A percentile compares a stretch with the other conserved stretches of the same genome.
These are phyloP conservation scores for Lodderomyces jiufengensis DNA, from an alignment of 1,139 yeast genomes.

Conservation along the genomic window DNA sequence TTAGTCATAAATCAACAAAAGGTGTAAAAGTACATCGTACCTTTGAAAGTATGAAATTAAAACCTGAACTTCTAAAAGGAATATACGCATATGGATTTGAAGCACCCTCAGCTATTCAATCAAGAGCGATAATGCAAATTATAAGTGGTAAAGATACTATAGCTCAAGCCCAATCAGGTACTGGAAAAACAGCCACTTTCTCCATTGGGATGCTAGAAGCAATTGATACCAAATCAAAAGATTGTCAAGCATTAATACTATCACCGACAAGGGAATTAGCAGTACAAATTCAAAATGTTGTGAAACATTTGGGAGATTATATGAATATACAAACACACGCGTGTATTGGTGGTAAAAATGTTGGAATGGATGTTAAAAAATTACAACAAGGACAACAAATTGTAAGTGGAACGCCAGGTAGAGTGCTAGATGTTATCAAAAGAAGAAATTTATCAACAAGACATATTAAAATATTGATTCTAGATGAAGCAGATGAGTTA, in stretches of 20 bases:
- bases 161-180: slow-evolving; percentile 98
- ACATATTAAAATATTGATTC: slow-evolving; percentile 71
- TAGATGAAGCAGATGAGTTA: slow-evolving; percentile 95
- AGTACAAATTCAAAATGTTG: slow-evolving; percentile 80
- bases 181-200: slow-evolving; percentile 97
- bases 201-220: slow-evolving; percentile 87
- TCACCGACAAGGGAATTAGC: slow-evolving; percentile 98
- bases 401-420: slow-evolving; percentile 97
- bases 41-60: slow-evolving; percentile 76
- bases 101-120: slow-evolving; percentile 92
- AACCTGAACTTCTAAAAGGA: slow-evolving; percentile 67
- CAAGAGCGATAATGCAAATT: slow-evolving; percentile 90
- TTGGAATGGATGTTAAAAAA: slow-evolving; percentile 74
- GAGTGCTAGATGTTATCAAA: slow-evolving; percentile 84
- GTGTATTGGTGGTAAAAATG: slow-evolving; percentile 88
- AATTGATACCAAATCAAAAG: slow-evolving; percentile 62
- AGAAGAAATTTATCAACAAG: slow-evolving; percentile 67
- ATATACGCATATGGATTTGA: slow-evolving; percentile 91
- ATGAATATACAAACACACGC: slow-evolving; percentile 85
- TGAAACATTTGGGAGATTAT: slow-evolving; percentile 79
- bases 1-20: slow-evolving; percentile 51
- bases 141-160: slow-evolving; percentile 88
- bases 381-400: slow-evolving; percentile 79
- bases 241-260: slow-evolving; percentile 77
- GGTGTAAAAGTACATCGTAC: slow-evolving; percentile 60